Base-by-base conservation (phyloP, 768 basidiomycete genomes). In the Infundibulicybe gibba region DNA sequence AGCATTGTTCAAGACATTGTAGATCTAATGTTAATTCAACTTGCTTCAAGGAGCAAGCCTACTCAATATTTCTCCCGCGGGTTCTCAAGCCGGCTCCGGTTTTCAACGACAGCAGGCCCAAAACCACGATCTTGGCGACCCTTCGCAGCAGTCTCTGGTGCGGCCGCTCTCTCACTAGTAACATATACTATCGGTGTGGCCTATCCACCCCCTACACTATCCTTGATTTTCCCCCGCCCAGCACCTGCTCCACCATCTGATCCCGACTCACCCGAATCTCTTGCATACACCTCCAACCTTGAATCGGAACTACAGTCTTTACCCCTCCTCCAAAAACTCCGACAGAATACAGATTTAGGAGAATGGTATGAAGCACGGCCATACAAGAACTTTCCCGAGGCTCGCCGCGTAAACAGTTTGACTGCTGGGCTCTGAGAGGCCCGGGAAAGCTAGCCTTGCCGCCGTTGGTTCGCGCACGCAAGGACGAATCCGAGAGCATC, bases 341-440 rank as follows among this genome's bases (percentile, higher is more conserved):
- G 89, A 34, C 50, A 60, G 12, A 62, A 69, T 31, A 64, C 68
- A 2, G 80, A 83, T 47, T 68, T 76, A 0, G 64, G 70, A 21
- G 74, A 78, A 33, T 90, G 87, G 87, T 90, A 90, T 56, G 89
- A 87, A 62, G 71, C 75, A 16, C 79, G 91, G 42, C 92, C 91
- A 33, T 93, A 90, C 61, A 63, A 66, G 11, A 67, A 72, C 14
- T 79, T 83, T 20, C 84, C 92, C 0, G 85, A 85, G 49, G 83
- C 87, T 47, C 70, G 81, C 45, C 74, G 85, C 1, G 85, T 85
- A 45, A 93, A 99, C 65, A 87, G 80, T 50, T 70, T 99, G 41
- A 89, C 91, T 0, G 83, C 85, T 2, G 93, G 92, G 76, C 91
- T 1, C 71, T 99, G n/a, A 70, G 84, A 20, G 95, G 94, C 1